Evolutionary conservation across 1,139 yeast species (phyloP).

Genomic region (Zhuliangozyma parablackwelliae): DNA sequence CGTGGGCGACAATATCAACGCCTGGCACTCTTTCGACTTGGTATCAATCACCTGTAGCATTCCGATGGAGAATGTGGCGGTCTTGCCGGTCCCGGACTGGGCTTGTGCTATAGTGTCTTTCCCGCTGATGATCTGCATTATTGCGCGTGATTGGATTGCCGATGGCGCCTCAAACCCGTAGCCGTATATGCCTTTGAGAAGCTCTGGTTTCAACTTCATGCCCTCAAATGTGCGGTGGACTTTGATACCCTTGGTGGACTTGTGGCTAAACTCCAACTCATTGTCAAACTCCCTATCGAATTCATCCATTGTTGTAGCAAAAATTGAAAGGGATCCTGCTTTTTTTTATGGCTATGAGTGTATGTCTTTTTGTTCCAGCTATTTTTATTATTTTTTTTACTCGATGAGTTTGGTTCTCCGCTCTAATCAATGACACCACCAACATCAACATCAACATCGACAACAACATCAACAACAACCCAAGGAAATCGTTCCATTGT

Average conservation of each 20-base stretch:
- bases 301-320: slow-evolving; percentile 17
- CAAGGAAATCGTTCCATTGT: slow-evolving; percentile 28
- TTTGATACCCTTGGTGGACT: slow-evolving; percentile 57
- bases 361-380: background rate
- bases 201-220: slow-evolving; percentile 68
- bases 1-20: slow-evolving; percentile 89
- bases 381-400: background rate
- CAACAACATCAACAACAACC: background rate
- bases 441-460: slow-evolving; percentile 2
- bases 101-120: slow-evolving; percentile 96
- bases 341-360: background rate
- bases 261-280: slow-evolving; percentile 50
- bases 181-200: slow-evolving; percentile 72
- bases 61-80: slow-evolving; percentile 93
- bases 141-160: slow-evolving; percentile 93
- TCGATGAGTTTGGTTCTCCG: background rate
- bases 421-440: background rate
- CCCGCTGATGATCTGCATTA: slow-evolving; percentile 85
- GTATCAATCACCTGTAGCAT: slow-evolving; percentile 79
- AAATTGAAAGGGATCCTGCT: background rate
- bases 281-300: slow-evolving; percentile 58
- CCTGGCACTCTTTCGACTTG: slow-evolving; percentile 66
- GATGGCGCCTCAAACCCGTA: slow-evolving; percentile 95
- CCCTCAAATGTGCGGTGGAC: slow-evolving; percentile 69
- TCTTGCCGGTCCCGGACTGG: slow-evolving; percentile 97